Evolutionary conservation across 176 grass and related monocot species (phyloP).

Genomic region (Leersia perrieri): DNA sequence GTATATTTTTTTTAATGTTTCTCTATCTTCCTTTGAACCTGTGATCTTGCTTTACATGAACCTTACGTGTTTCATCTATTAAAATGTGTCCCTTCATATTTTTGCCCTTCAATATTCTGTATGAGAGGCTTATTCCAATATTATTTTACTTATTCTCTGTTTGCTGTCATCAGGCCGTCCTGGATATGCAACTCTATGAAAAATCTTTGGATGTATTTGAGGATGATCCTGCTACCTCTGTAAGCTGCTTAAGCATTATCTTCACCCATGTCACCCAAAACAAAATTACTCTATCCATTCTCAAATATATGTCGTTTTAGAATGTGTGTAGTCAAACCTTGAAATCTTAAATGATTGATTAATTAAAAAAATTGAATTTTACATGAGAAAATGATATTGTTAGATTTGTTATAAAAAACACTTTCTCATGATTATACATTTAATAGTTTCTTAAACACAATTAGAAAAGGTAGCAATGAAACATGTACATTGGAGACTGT

Average conservation of each 20-base stretch:
- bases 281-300: too few species aligned
- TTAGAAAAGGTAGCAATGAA: too few species aligned
- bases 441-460: too few species aligned
- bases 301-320: too few species aligned
- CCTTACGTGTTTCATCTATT: not conserved
- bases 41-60: not conserved
- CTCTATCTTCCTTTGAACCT: not conserved
- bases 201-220: conserved; percentile 95
- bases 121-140: not conserved
- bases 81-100: conserved; percentile 1
- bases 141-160: conserved; percentile 19
- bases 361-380: too few species aligned
- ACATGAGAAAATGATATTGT: too few species aligned
- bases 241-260: conserved; percentile 46
- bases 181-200: conserved; percentile 91
- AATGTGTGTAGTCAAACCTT: too few species aligned
- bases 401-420: too few species aligned
- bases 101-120: conserved; percentile 12
- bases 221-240: conserved; percentile 76
- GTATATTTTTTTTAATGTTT: conserved; percentile 9
- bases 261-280: conserved; percentile 27
- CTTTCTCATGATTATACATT: too few species aligned
- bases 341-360: too few species aligned
- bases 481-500: too few species aligned
- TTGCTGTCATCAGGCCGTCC: conserved; percentile 62